Conservation (phyloP, 169 alveolate genomes). For the Plasmodium relictum region DNA sequence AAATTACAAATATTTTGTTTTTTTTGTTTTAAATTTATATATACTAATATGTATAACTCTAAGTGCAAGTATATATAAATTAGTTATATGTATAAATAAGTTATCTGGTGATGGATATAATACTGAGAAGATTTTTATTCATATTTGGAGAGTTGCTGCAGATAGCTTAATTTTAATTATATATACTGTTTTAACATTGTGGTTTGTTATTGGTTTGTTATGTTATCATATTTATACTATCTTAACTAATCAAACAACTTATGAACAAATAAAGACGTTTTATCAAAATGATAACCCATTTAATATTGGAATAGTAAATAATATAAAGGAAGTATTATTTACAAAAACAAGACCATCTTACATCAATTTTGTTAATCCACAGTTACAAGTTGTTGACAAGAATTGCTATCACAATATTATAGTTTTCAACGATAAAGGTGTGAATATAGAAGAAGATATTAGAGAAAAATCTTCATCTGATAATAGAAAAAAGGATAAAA, state of each 20-base stretch:
- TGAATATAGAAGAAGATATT: constrained; percentile 13
- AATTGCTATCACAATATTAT: constrained; percentile 53
- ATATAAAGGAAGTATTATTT: constrained; percentile 81
- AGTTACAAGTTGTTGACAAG: constrained; percentile 63
- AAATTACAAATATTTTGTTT: constrained; percentile 87
- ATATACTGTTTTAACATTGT: constrained; percentile 79
- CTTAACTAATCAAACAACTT: constrained; percentile 87
- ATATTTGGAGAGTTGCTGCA: constrained; percentile 70
- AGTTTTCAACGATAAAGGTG: constrained; percentile 27
- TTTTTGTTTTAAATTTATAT: constrained; percentile 78
- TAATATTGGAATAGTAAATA: constrained; percentile 81
- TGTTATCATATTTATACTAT: constrained; percentile 86
- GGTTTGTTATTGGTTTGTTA: constrained; percentile 88
- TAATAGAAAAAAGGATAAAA: neutral
- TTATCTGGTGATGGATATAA: constrained; percentile 43
- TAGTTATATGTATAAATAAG: constrained; percentile 64
- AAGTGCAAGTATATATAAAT: constrained; percentile 70
- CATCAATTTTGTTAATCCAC: constrained; percentile 51
- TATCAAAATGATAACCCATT: constrained; percentile 85
- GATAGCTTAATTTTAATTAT: constrained; percentile 70
- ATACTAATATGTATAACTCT: constrained; percentile 72
- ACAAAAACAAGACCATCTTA: constrained; percentile 61
- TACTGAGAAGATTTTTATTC: constrained; percentile 68
- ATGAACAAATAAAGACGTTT: constrained; percentile 85
- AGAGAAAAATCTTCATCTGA: neutral